Base-by-base conservation (phyloP, 1,284 basidiomycete genomes). In the Rhodofomes roseus region DNA sequence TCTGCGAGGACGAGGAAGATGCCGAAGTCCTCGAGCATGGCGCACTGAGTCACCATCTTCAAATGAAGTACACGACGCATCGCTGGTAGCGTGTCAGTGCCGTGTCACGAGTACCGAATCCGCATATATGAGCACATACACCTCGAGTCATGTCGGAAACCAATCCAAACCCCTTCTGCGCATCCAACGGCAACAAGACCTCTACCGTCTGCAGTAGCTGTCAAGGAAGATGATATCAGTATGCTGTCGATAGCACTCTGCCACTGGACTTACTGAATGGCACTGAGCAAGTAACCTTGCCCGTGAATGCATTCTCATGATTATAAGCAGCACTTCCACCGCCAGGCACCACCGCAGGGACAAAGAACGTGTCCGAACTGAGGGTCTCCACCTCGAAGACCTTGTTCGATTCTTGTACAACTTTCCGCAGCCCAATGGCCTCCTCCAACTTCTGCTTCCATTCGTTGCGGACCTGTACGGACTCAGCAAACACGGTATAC, bases 101-200 rank as follows among this genome's bases (percentile, higher is more conserved):
- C 41, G 36, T 31, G 39, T 23, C 53, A 61, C 34, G n/a, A n/a
- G n/a, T n/a, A n/a, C n/a, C n/a, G n/a, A n/a, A 65, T 11, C 55
- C 11, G 20, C 22, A 48, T 20, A 29, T 18, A 27, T 8, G 39
- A 31, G 14, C 41, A 22, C 5, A 4, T 71, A 91, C 90, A 96
- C 71, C 81, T 77, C 0, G 95, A 88, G 70, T 96, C 90, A 67
- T 93, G 90, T 34, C 93, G 84, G 73, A 97, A 89, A 0, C 96
- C 96, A 64, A 98, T 96, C 93, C 95, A 98, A 1, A 98, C 93
- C 39, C 96, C 96, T 69, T 98, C 94, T 0, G 92, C 89, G 73
- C 95, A 97, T 22, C 96, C 96, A 65, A 98, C 89, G 0, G 96
- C 95, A 20, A 98, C 89, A 18, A 98, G 80, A 2, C 85, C 83